Conservation (phyloP, 108 stramenopile genomes). For the Epithemia pelagica region DNA sequence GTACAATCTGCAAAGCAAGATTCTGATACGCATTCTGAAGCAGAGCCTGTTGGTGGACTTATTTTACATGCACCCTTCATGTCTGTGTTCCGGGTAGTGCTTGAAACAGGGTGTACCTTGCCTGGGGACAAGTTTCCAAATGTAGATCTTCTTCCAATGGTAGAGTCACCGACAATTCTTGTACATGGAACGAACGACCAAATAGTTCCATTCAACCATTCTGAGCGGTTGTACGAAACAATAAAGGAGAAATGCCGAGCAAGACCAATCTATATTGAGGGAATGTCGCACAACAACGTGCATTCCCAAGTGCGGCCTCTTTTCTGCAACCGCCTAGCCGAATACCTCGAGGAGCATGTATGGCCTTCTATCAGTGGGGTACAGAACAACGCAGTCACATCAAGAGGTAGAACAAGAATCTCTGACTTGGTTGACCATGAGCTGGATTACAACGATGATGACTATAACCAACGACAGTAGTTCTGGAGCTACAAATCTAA, state of each 20-base stretch:
- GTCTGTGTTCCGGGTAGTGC: slow-evolving; percentile 87
- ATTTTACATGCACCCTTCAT: slow-evolving; percentile 95
- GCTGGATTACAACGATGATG: background rate
- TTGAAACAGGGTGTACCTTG: slow-evolving; percentile 90
- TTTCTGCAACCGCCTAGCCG: slow-evolving; percentile 69
- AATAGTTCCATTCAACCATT: slow-evolving; percentile 93
- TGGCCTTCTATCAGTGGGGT: slow-evolving; percentile 32
- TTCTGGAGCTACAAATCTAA: background rate
- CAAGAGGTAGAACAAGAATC: background rate
- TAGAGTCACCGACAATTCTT: slow-evolving; percentile 69
- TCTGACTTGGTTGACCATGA: background rate
- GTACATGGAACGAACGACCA: slow-evolving; percentile 94
- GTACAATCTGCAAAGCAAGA: slow-evolving; percentile 69
- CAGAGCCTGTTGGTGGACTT: slow-evolving; percentile 79
- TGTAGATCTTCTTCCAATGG: slow-evolving; percentile 77
- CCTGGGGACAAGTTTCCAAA: slow-evolving; percentile 95
- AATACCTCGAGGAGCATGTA: slow-evolving; percentile 68
- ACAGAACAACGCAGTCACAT: background rate
- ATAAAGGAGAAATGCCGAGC: slow-evolving; percentile 52
- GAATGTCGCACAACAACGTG: slow-evolving; percentile 89
- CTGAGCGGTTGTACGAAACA: slow-evolving; percentile 62
- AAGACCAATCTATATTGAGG: slow-evolving; percentile 78
- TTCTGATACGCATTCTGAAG: background rate
- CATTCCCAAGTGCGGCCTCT: slow-evolving; percentile 71
- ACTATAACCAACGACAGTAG: background rate